Evolutionary conservation across 2,329 filamentous ascomycete species (phyloP), one percentile per base, ranked within the genome.

Genomic region (Colletotrichum sublineola): DNA sequence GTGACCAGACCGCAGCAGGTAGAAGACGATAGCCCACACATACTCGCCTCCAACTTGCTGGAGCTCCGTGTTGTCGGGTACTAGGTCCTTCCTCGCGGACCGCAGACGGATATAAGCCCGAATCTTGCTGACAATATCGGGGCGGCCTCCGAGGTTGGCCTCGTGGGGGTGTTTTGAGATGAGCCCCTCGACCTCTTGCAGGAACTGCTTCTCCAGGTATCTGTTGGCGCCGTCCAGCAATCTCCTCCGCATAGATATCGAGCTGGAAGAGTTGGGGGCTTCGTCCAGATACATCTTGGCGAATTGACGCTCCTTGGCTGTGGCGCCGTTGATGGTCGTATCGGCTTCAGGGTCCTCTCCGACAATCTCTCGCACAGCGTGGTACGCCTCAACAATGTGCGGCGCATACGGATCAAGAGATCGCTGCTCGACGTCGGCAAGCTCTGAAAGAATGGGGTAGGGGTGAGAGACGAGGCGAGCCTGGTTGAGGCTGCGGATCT

Each of bases 11-110:
- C 96, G 91, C 33, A 99, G 85, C 52, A 98, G 88, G 82, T 94
- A 98, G 84, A 97, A 99, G 56, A 99, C 91, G 62, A 98, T 88
- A 55, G 95, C 95, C 96, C 96, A 99, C 75, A 95, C 93, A 78
- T 93, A 96, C 80, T 97, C 95, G 63, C 93, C 91, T 53, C 91
- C 90, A 60, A 95, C 88, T 80, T 91, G 90, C 81, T 97, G 94
- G 58, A 98, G 86, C 75, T 96, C 91, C 5, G 92, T 90, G 74
- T 92, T 94, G 79, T 97, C 94, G 2, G 92, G 91, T 2, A 93
- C 93, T 55, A 98, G 88, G 78, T 97, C 94, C 82, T 95, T 97
- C 71, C 94, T 90, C 1, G 90, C 88, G 53, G 92, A 89, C 73
- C 94, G 91, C 70, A 98, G 87, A 61, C 95, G 91, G 76, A 99